A percentile compares a stretch with the other conserved stretches of the same genome.
Conservation (phyloP, 1,139 yeast species). For the Wickerhamiella pararugosa region DNA sequence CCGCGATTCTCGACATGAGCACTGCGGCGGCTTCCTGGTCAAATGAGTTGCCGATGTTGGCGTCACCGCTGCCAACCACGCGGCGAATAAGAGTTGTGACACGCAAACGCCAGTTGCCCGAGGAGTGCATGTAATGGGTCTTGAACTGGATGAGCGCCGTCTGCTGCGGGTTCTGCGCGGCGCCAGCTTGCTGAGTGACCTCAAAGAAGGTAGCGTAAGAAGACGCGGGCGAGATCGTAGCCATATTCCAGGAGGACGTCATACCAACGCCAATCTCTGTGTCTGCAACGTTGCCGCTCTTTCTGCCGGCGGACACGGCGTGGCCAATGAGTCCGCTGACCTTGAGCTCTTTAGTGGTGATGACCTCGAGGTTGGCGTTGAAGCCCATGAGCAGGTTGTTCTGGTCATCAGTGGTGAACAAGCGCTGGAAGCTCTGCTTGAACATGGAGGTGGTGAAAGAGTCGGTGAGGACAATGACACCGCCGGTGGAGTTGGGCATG, state of each 20-base stretch:
- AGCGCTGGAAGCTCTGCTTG: conserved; percentile 81
- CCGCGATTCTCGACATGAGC: conserved; percentile 84
- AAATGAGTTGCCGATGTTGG: conserved; percentile 46
- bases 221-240: conserved; percentile 72
- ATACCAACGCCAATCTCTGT: conserved; percentile 90
- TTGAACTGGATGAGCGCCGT: conserved; percentile 46
- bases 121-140: conserved; percentile 56
- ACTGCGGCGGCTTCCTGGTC: conserved; percentile 99
- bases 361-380: conserved; percentile 53
- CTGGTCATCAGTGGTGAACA: conserved; percentile 73
- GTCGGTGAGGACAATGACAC: conserved; percentile 79
- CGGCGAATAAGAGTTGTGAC: conserved; percentile 78
- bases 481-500: conserved; percentile 81
- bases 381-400: conserved; percentile 75
- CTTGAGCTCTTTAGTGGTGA: conserved; percentile 79
- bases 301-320: conserved; percentile 47
- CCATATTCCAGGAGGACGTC: conserved; percentile 73
- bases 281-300: conserved; percentile 58
- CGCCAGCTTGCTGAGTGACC: conserved; percentile 27
- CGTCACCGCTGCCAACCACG: conserved; percentile 37
- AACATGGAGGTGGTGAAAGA: conserved; percentile 94
- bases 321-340: conserved; percentile 91
- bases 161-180: conserved; percentile 11
- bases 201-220: conserved; percentile 83
- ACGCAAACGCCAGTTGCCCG: conserved; percentile 58